Base-by-base conservation (phyloP, 495 filamentous ascomycete genomes). In the Talaromyces liani region DNA sequence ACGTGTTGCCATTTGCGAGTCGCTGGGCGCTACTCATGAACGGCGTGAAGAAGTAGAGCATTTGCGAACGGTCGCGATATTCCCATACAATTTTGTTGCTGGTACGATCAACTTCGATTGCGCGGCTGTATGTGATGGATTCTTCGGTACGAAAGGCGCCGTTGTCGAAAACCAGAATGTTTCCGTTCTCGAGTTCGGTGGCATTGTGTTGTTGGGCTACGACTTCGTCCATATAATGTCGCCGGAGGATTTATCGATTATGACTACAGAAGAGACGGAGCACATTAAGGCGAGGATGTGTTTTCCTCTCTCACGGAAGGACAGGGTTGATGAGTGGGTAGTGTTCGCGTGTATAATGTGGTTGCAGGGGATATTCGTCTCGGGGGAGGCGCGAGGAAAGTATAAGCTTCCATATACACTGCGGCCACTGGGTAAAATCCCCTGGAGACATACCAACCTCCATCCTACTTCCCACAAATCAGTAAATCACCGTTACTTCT, bases 11-110 rank as follows among this genome's bases (percentile, higher is more conserved):
- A 62, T 73, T 75, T 5, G 8, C 31, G 24, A 80, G 60, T 24
- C 69, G 65, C 65, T 80, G 78, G 7, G 78, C 79, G 31, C 72
- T 72, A n/a, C 79, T 78, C 79, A 82, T 82, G 56, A 80, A 80
- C 10, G 78, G 78, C 4, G 77, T 80, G 65, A 82, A 80, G 63
- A 82, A 78, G 1, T 73, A 73, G 24, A 80, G 65, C 12, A 72
- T 73, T n/a, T 75, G 73, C n/a, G 71, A 70, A 0, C 65, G 66
- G 65, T 82, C 79, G 16, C 66, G 67, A 39, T 80, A 82, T 62
- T 82, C 71, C 79, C 79, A 82, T 14, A 73, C 70, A 7, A 80
- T 69, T 41, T 72, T 34, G 63, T 80, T 76, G 18, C 45, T 62
- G 7, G 62, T 58, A 9, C 68, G 66, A 0, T 65, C 66, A 12